phyloP scores from a whole-genome alignment of 805 yeast species.

The Saturnispora saitoi region DNA sequence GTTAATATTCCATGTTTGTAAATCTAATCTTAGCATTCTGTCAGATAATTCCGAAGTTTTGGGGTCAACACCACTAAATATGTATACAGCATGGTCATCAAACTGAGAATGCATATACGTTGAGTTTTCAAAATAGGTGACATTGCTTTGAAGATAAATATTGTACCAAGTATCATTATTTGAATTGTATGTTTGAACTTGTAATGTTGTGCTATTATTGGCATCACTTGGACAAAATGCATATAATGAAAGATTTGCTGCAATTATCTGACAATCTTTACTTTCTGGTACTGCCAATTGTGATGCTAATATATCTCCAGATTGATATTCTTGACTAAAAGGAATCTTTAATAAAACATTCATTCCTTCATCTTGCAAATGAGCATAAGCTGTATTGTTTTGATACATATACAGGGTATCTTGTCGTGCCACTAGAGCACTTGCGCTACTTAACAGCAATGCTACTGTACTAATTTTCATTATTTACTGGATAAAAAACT shows the following conservation, averaged over 20 bases:
- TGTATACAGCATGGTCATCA: slow-evolving; percentile 34
- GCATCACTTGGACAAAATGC: slow-evolving; percentile 19
- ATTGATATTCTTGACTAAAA: slow-evolving; percentile 19
- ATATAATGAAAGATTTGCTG: slow-evolving; percentile 15
- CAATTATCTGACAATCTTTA: slow-evolving; percentile 16
- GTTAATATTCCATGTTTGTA: slow-evolving; percentile 26
- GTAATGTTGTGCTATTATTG: neutral
- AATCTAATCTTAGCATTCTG: slow-evolving; percentile 39
- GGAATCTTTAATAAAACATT: slow-evolving; percentile 20
- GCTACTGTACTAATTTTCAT: neutral
- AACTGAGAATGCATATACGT: slow-evolving; percentile 36
- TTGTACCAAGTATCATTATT: slow-evolving; percentile 17
- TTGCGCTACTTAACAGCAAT: neutral
- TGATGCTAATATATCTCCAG: slow-evolving; percentile 15
- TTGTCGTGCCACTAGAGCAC: slow-evolving; percentile 6
- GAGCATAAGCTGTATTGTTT: slow-evolving; percentile 22
- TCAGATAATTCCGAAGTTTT: slow-evolving; percentile 25
- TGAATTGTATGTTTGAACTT: slow-evolving; percentile 12
- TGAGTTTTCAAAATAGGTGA: slow-evolving; percentile 25
- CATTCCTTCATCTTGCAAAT: slow-evolving; percentile 4
- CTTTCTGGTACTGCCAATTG: slow-evolving; percentile 18
- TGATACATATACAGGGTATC: slow-evolving; percentile 27
- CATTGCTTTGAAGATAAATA: slow-evolving; percentile 11
- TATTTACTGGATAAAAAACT: neutral
- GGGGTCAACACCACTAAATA: slow-evolving; percentile 43